These are phyloP conservation scores for Neurospora tetraspora DNA, from an alignment of 495 filamentous ascomycete genomes.

Conservation along the genomic window DNA sequence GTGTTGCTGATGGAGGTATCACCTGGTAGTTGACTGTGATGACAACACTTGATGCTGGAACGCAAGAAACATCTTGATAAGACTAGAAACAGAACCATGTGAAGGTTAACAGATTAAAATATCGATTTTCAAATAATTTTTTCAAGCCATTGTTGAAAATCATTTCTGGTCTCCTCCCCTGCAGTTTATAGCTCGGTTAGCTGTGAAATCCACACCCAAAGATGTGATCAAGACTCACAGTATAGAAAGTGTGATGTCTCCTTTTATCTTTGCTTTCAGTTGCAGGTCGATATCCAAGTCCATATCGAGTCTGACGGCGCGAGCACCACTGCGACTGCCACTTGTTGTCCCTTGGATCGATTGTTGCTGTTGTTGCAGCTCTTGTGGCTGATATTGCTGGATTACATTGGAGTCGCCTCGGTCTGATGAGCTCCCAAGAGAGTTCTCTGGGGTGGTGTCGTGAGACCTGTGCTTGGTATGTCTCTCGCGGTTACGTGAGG, in stretches of 20 bases:
- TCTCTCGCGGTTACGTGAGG: neutral
- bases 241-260: slow-evolving; percentile 15
- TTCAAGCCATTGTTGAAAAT: neutral
- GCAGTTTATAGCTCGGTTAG: neutral
- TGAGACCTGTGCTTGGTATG: neutral
- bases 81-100: neutral
- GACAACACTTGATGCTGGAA: neutral
- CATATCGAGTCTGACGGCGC: slow-evolving; percentile 20
- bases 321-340: slow-evolving; percentile 10
- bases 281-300: slow-evolving; percentile 20
- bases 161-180: neutral
- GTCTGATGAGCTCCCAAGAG: neutral
- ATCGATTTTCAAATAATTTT: neutral
- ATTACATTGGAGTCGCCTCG: neutral
- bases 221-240: slow-evolving; percentile 5
- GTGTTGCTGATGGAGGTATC: neutral
- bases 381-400: neutral
- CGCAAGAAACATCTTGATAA: neutral
- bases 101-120: neutral
- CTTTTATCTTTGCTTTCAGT: slow-evolving; percentile 21
- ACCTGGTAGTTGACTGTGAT: neutral
- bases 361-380: neutral
- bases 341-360: neutral
- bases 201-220: neutral
- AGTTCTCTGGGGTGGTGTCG: neutral